Evolutionary conservation across 208 protist species (phyloP).

Genomic region (Entamoeba histolytica): DNA sequence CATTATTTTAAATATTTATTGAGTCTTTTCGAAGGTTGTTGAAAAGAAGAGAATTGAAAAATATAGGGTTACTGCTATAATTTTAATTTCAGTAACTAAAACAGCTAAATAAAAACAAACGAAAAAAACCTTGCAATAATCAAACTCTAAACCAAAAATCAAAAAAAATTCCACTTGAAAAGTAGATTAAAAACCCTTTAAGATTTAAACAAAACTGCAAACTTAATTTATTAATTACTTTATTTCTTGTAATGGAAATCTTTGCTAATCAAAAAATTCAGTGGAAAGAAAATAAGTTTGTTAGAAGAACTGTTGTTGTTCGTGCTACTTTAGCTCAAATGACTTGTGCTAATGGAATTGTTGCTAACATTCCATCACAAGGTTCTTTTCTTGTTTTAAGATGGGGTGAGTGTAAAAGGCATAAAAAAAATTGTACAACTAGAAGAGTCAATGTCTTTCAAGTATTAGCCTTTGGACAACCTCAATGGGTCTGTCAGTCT

Average conservation of each 20-base stretch:
- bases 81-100: too few species aligned
- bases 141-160: too few species aligned
- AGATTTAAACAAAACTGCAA: too few species aligned
- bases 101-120: too few species aligned
- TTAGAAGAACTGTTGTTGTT: neutral
- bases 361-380: neutral
- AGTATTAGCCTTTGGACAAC: neutral
- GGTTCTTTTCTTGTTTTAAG: neutral
- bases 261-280: neutral
- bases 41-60: too few species aligned
- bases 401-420: neutral
- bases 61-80: too few species aligned
- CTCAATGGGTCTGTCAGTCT: neutral
- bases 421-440: neutral
- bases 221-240: too few species aligned
- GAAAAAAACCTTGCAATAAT: too few species aligned
- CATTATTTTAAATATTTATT: too few species aligned
- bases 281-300: neutral
- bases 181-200: too few species aligned
- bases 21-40: too few species aligned
- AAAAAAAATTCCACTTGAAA: too few species aligned
- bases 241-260: neutral
- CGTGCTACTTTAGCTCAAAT: neutral
- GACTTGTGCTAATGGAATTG: neutral
- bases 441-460: neutral